These are phyloP conservation scores for Davidsoniella eucalypti DNA, from an alignment of 2,329 filamentous ascomycete species.

Conservation along the genomic window DNA sequence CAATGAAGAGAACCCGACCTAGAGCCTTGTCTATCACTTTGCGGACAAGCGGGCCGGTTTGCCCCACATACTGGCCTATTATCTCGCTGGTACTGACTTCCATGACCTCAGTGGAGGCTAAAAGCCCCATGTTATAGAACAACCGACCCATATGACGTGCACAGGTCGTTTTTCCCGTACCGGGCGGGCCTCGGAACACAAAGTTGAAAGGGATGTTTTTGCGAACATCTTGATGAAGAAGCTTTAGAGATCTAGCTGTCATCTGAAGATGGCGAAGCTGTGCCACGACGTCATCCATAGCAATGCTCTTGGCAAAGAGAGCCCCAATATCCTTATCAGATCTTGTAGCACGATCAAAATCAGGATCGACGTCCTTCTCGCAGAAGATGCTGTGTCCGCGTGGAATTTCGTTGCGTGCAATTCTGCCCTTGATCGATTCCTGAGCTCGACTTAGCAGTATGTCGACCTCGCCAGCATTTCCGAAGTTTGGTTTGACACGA, in stretches of 20 bases:
- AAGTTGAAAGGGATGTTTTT: constrained; percentile 50
- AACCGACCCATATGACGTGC: constrained; percentile 61
- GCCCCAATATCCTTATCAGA: constrained; percentile 29
- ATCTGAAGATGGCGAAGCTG: constrained; percentile 38
- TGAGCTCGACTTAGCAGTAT: constrained; percentile 42
- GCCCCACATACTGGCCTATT: constrained; percentile 50
- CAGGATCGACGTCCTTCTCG: constrained; percentile 1
- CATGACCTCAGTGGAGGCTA: constrained; percentile 40
- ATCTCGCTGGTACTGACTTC: constrained; percentile 54
- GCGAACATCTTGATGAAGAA: constrained; percentile 15
- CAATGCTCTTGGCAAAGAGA: constrained; percentile 43
- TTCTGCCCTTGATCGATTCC: constrained; percentile 7
- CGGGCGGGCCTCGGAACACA: constrained; percentile 47
- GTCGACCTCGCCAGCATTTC: constrained; percentile 61
- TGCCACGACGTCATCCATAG: constrained; percentile 36
- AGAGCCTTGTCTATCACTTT: constrained; percentile 40
- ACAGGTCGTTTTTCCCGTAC: constrained; percentile 57
- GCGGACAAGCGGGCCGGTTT: constrained; percentile 51
- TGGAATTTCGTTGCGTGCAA: neutral
- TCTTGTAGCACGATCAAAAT: constrained; percentile 13
- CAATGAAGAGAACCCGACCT: constrained; percentile 52
- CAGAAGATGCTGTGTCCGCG: neutral
- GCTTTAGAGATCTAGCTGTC: constrained; percentile 18
- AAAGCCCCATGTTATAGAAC: constrained; percentile 58
- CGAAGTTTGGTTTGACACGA: constrained; percentile 42